Percentiles rank a stretch among this genome's conserved stretches.
phyloP scores from a whole-genome alignment of 768 basidiomycete species.

The Lentinus tigrinus region DNA sequence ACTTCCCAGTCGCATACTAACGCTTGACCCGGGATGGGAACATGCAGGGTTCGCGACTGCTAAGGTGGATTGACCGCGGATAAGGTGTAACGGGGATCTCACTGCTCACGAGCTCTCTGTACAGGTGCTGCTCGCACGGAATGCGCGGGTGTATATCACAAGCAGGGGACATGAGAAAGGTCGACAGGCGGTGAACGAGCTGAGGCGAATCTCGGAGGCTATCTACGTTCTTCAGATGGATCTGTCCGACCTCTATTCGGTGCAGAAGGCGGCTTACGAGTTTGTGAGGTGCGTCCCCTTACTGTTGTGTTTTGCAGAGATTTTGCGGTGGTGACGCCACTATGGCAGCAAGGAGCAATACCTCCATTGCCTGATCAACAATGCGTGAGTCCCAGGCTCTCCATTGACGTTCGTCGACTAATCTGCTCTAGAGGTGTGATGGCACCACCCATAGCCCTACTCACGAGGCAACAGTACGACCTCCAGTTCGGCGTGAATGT shows the following conservation, averaged over 20 bases:
- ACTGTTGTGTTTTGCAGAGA: neutral
- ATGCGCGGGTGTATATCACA: conserved; percentile 13
- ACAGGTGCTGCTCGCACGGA: conserved; percentile 7
- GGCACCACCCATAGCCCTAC: neutral
- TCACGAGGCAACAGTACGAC: conserved; percentile 35
- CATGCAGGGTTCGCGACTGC: neutral
- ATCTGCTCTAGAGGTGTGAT: conserved; percentile 32
- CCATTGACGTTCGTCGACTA: too few species aligned
- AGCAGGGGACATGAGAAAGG: neutral
- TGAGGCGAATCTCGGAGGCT: conserved; percentile 4
- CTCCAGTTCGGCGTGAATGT: conserved; percentile 41
- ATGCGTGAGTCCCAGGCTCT: conserved; percentile 42
- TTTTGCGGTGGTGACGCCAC: neutral
- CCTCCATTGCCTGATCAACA: conserved; percentile 48
- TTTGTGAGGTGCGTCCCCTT: conserved; percentile 2
- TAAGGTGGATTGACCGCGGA: neutral
- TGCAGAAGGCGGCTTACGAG: neutral
- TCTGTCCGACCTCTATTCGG: conserved; percentile 4
- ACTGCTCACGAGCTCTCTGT: neutral
- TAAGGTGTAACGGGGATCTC: neutral
- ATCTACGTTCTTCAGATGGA: conserved; percentile 3
- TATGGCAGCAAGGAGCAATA: conserved; percentile 33
- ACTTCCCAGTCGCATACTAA: too few species aligned
- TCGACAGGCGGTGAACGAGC: neutral
- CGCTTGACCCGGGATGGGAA: too few species aligned